Base-by-base conservation (phyloP, 495 filamentous ascomycete species). In the Delitschia confertaspora region DNA sequence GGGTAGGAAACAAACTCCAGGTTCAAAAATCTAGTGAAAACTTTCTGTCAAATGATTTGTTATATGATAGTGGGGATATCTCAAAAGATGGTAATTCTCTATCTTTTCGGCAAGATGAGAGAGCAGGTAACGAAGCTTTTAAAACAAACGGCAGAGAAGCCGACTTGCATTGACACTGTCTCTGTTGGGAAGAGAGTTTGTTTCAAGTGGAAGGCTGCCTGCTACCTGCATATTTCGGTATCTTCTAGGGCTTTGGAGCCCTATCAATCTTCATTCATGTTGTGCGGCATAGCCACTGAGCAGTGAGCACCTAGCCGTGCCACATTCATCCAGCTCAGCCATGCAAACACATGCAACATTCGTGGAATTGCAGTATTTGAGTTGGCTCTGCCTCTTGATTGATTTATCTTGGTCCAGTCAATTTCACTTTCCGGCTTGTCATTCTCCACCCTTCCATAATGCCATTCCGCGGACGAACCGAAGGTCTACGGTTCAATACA, bases 271-370 rank as follows among this genome's bases (percentile, higher is more conserved):
- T n/a, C n/a, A 6, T 22, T 7, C 14, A 6, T 2, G 33, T 30
- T 40, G 47, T 51, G 46, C 22, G 1, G 33, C 47, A 9, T 4
- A 33, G 2, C 10, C 5, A 17, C 7, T 26, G 23, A 31, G 40
- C 33, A 33, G n/a, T n/a, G n/a, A n/a, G n/a, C n/a, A n/a, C n/a
- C n/a, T n/a, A 51, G 33, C 47, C 16, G 27, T 34, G 47, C 47
- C 47, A 35, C 47, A 38, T 25, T n/a, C 27, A 38, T 27, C 38
- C 9, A 23, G 40, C 25, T 35, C 47, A 51, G 41, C 47, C 40
- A 38, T 38, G 38, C 20, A 21, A 14, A 20, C 13, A 11, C 14
- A 29, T 23, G 32, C 31, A 42, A 10, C 23, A 31, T 19, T 18
- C 16, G 21, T n/a, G n/a, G n/a, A n/a, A n/a, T n/a, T n/a, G n/a